Conservation (phyloP, 345 rosid genomes). For the Stellera chamaejasme region DNA sequence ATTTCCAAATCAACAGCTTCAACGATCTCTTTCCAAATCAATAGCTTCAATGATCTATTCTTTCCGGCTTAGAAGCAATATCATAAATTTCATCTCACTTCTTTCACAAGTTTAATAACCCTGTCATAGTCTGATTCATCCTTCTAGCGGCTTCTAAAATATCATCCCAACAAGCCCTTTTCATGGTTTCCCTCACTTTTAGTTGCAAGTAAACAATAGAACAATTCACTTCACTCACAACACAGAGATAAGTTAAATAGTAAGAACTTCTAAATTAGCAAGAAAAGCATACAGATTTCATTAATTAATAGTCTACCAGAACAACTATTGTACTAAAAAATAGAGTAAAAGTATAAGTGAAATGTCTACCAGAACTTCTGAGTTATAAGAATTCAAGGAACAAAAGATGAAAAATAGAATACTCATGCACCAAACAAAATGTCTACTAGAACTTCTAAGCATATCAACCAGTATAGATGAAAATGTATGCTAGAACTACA, state of each 20-base stretch:
- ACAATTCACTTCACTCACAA: neutral
- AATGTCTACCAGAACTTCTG: too few species aligned
- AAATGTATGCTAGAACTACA: too few species aligned
- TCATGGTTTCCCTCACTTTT: conserved; percentile 67
- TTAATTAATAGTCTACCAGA: too few species aligned
- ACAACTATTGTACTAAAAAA: too few species aligned
- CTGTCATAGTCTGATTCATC: conserved; percentile 56
- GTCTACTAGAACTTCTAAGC: too few species aligned
- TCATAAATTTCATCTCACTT: conserved; percentile 84
- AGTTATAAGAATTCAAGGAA: too few species aligned
- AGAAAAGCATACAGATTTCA: too few species aligned
- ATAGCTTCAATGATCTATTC: conserved; percentile 56
- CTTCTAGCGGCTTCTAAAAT: conserved; percentile 55
- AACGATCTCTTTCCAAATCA: conserved; percentile 22
- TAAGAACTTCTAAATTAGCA: neutral
- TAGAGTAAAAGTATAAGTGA: too few species aligned
- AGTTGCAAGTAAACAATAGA: conserved; percentile 28
- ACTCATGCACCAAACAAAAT: too few species aligned
- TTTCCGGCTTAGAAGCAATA: conserved; percentile 86
- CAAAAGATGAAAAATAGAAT: too few species aligned
- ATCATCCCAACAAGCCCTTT: conserved; percentile 86
- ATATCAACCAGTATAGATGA: too few species aligned
- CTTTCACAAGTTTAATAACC: conserved; percentile 65
- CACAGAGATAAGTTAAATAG: conserved; percentile 1
- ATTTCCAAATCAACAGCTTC: conserved; percentile 24